Percentiles rank a stretch among this genome's conserved stretches.
These are phyloP conservation scores for Globisporangium spinosum DNA, from an alignment of 352 stramenopile genomes.

Conservation along the genomic window DNA sequence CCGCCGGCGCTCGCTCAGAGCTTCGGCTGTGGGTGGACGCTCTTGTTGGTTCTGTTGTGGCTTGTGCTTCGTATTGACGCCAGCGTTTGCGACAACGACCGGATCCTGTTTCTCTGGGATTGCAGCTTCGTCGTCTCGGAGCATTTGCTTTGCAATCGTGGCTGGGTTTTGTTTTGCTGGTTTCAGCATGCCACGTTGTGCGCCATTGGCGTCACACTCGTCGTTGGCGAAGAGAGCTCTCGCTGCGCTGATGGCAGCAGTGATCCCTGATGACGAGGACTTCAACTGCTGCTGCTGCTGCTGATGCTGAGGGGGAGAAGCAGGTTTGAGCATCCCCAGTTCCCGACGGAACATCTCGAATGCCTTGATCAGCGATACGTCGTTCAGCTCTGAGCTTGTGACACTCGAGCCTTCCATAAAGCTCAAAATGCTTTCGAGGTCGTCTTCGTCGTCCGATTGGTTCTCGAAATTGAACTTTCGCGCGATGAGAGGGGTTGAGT, in stretches of 20 bases:
- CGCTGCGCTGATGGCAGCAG: slow-evolving; percentile 14
- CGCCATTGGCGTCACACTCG: neutral
- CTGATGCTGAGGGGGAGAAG: neutral
- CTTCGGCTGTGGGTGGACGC: neutral
- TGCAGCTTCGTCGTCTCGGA: neutral
- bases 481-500: slow-evolving; percentile 52
- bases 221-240: slow-evolving; percentile 11
- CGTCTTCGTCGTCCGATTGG: slow-evolving; percentile 42
- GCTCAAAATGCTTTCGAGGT: slow-evolving; percentile 35
- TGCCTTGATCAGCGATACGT: slow-evolving; percentile 47
- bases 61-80: neutral
- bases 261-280: slow-evolving; percentile 8
- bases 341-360: slow-evolving; percentile 46
- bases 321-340: slow-evolving; percentile 20
- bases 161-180: neutral
- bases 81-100: neutral
- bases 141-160: neutral
- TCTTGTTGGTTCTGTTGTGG: neutral
- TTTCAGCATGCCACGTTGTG: neutral
- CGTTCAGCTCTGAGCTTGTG: slow-evolving; percentile 48
- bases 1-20: slow-evolving; percentile 30
- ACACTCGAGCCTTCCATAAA: slow-evolving; percentile 54
- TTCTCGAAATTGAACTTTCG: slow-evolving; percentile 63
- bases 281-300: neutral
- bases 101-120: neutral